Evolutionary conservation across 306 rosid genomes (phyloP).

Genomic region (Herpetospermum pedunculosum): DNA sequence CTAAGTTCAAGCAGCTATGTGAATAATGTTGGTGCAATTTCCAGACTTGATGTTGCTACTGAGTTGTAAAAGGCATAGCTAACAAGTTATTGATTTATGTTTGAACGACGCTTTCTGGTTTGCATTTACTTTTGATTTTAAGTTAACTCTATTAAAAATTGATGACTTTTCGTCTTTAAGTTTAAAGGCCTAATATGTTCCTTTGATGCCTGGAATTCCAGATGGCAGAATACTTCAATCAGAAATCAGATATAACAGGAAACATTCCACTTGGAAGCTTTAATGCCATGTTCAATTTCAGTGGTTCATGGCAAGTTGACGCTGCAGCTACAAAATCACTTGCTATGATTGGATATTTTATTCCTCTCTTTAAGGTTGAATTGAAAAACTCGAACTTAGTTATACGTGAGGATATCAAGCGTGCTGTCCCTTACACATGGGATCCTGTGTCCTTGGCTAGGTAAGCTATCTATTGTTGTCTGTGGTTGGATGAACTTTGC

Average conservation of each 20-base stretch:
- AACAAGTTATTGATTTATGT: background rate
- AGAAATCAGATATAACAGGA: slow-evolving; percentile 46
- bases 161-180: background rate
- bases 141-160: background rate
- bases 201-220: slow-evolving; percentile 33
- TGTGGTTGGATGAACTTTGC: background rate
- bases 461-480: slow-evolving; percentile 24
- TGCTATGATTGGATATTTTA: slow-evolving; percentile 74
- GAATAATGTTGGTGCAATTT: background rate
- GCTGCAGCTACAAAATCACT: slow-evolving; percentile 84
- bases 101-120: background rate
- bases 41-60: background rate
- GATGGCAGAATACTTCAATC: slow-evolving; percentile 79
- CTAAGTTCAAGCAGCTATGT: background rate
- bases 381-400: slow-evolving; percentile 39
- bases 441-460: slow-evolving; percentile 90
- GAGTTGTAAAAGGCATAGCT: background rate
- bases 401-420: slow-evolving; percentile 60
- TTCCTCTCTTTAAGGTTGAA: slow-evolving; percentile 53
- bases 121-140: background rate
- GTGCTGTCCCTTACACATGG: slow-evolving; percentile 87
- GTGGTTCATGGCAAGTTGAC: slow-evolving; percentile 76
- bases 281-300: slow-evolving; percentile 88
- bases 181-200: slow-evolving; percentile 6
- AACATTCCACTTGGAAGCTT: slow-evolving; percentile 78